Base-by-base conservation (phyloP, 257 asterid species). In the Dorcoceras hygrometricum region DNA sequence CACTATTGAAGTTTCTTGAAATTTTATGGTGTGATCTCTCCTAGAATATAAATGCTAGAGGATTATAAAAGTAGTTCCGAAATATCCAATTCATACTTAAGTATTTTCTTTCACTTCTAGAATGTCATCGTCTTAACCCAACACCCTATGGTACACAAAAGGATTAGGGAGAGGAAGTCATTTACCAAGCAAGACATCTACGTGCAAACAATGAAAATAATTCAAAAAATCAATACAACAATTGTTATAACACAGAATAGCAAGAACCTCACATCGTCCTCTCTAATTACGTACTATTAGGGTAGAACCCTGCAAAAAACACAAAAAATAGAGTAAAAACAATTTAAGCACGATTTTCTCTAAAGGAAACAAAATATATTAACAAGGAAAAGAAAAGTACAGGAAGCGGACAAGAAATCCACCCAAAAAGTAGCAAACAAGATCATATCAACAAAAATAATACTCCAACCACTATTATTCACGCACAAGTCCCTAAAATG, bases 241-340 rank as follows among this genome's bases (percentile, higher is more conserved):
- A 36, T 46, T 22, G 4, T 64, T n/a, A 27, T 53, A 67, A 27
- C 26, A 25, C 46, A 56, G 55, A 53, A 59, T 26, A 28, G 34
- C 12, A 43, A 69, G n/a, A n/a, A 59, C 79, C 95, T 89, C 65
- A 85, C 98, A 71, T 89, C 95, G 68, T 91, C 95, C 77, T 87
- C 85, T 70, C 98, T 80, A 31, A 91, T 70, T 54, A 87, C 66
- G 43, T 86, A 77, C 71, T 91, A 96, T n/a, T n/a, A n/a, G 4
- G 96, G 88, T 68, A 84, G 58, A 65, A 60, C 69, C 93, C 96
- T 90, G 85, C 78, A 84, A 67, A 60, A 46, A 76, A 11, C 51
- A 68, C 63, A 63, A 11, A 64, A n/a, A n/a, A n/a, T n/a, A n/a
- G n/a, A n/a, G n/a, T n/a, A 58, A 77, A 48, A 57, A 57, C 59